Base-by-base conservation (phyloP, 2,329 filamentous ascomycete genomes). In the Drechmeria coniospora region DNA sequence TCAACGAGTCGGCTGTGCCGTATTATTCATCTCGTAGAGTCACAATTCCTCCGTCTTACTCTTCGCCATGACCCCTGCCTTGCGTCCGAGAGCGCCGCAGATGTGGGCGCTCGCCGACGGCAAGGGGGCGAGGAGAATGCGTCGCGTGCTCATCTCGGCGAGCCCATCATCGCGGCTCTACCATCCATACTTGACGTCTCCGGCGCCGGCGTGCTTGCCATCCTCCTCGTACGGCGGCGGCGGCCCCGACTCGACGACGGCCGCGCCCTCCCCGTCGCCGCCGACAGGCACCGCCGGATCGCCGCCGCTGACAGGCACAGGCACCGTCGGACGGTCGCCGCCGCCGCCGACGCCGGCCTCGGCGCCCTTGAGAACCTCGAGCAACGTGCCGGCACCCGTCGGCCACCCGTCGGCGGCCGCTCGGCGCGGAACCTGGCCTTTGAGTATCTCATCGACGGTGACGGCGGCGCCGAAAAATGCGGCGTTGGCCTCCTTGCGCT, bases 401-500 rank as follows among this genome's bases (percentile, higher is more conserved):
- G 49, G 49, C 51, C 50, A 54, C 42, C 40, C 41, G 15, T 42
- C 10, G 31, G 31, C 6, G 41, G 30, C 4, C 36, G 39, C 21
- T 46, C 20, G 12, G 42, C 2, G 32, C 2, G 44, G 44, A 2
- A 51, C 41, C 5, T 48, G 41, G n/a, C 63, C 56, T 22, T 61
- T 53, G 15, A 70, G 45, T 29, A 70, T 68, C 33, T 53, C 51
- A 15, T 57, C 50, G 1, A 60, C 62, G 0, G 54, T 40, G 15
- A 68, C 43, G 4, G 45, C 39, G n/a, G 79, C 63, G 14, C 78
- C 77, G 49, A 92, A 93, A 45, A 93, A 93, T 5, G 70, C 68
- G 28, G 82, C 77, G 43, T 94, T 94, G 45, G 87, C 86, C 32
- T 87, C 81, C n/a, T 70, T 76, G 27, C 84, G 71, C 51, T 92